Evolutionary conservation across 208 protist species (phyloP), one percentile per base, ranked within the genome.

Genomic region (Endotrypanum monterogeii): DNA sequence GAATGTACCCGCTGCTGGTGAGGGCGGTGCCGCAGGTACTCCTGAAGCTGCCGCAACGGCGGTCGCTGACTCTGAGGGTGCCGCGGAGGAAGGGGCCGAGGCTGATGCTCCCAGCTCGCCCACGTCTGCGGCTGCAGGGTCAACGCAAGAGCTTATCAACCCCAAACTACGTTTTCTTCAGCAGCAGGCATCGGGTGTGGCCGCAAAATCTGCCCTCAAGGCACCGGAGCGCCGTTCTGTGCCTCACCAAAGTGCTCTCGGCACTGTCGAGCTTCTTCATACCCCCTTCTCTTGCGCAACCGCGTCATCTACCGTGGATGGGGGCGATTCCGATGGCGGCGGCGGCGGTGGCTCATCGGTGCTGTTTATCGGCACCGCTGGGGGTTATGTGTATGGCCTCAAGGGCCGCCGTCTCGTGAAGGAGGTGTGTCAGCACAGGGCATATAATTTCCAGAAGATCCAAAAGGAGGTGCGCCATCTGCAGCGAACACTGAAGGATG

Each of bases 331-430:
- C 7, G 74, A 78, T 25, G 68, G 71, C 32, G 78, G 70, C 16
- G 65, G 37, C 16, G 48, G 65, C 20, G 73, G 81, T 12, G 79
- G 79, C 12, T 28, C 82, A 3, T 56, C 83, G 1, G 74, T 88
- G 50, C 76, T 83, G 41, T 87, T 84, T 60, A 72, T 94, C 30
- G 90, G 90, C 37, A 56, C 86, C 16, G 86, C 88, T 1, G 65
- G 86, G 12, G 90, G 90, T n/a, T 82, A 91, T 62, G 83, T 94
- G 20, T 83, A 85, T 14, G 90, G 90, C 67, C 73, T 94, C 11
- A 83, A 92, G 63, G 76, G 75, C 20, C 74, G 76, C 14, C 51
- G 71, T 8, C 74, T 94, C 12, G 84, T 86, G 32, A 77, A 76
- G 30, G 85, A 76, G 35, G 83, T 92, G 39, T 78, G 90, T 44